Percentiles rank a stretch among this genome's conserved stretches.
These are phyloP conservation scores for Aphanocladium album DNA, from an alignment of 2,329 filamentous ascomycete species.

Conservation along the genomic window DNA sequence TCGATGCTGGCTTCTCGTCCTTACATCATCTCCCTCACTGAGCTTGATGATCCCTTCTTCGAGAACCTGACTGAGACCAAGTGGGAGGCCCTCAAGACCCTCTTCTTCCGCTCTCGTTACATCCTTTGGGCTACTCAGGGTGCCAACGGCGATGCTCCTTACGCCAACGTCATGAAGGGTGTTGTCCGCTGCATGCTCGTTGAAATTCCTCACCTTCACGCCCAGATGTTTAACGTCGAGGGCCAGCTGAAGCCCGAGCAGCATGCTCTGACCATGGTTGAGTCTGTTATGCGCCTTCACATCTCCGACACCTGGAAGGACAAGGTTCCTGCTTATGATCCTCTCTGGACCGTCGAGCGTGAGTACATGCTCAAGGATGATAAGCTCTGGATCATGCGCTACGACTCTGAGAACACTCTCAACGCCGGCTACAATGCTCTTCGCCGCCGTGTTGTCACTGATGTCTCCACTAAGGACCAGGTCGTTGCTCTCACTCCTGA, in stretches of 20 bases:
- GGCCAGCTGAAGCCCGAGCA: conserved; percentile 11
- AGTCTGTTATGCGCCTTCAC: conserved; percentile 11
- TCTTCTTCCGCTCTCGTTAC: conserved; percentile 10
- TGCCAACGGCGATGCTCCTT: conserved; percentile 11
- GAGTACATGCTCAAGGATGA: conserved; percentile 14
- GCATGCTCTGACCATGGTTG: conserved; percentile 2
- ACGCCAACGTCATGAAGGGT: conserved; percentile 13
- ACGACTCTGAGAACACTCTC: conserved; percentile 4
- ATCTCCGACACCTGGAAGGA: conserved; percentile 13
- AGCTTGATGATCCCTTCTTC: conserved; percentile 13
- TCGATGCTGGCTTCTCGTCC: conserved; percentile 10
- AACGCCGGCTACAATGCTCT: conserved; percentile 14
- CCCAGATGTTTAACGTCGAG: conserved; percentile 13
- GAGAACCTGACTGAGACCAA: conserved; percentile 8
- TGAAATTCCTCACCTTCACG: conserved; percentile 11
- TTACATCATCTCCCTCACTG: conserved; percentile 11
- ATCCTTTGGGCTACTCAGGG: conserved; percentile 15
- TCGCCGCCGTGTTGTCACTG: conserved; percentile 11
- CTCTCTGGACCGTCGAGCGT: conserved; percentile 13
- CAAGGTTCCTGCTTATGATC: conserved; percentile 10
- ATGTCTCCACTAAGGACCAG: conserved; percentile 8
- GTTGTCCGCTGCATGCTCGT: conserved; percentile 11
- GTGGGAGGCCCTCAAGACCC: conserved; percentile 13
- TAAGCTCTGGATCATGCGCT: conserved; percentile 13
- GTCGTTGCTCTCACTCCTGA: conserved; percentile 11